phyloP scores from a whole-genome alignment of 768 basidiomycete species.

The Lentinula sp. region DNA sequence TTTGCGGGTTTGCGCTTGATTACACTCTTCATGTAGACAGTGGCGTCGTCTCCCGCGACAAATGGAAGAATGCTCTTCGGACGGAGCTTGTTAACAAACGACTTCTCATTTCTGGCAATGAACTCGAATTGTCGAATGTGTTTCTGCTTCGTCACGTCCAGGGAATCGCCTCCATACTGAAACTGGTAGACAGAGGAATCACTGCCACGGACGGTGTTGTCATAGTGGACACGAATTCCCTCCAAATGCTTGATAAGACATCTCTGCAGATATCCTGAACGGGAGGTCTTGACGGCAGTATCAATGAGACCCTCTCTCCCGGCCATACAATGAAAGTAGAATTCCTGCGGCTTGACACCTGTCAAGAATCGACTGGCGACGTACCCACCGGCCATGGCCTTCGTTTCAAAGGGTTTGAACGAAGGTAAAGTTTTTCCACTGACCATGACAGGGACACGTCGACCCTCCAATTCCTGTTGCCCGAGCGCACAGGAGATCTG shows the following conservation, averaged over 20 bases:
- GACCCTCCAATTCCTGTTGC: slow-evolving; percentile 96
- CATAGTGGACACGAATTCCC: slow-evolving; percentile 94
- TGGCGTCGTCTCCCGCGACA: slow-evolving; percentile 59
- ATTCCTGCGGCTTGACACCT: slow-evolving; percentile 96
- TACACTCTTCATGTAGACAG: slow-evolving; percentile 82
- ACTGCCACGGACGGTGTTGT: slow-evolving; percentile 94
- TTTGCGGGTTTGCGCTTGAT: slow-evolving; percentile 55
- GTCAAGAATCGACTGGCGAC: slow-evolving; percentile 98
- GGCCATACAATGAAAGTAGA: slow-evolving; percentile 99
- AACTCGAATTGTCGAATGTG: slow-evolving; percentile 94
- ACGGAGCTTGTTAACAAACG: slow-evolving; percentile 67
- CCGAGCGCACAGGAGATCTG: slow-evolving; percentile 98
- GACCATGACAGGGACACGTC: slow-evolving; percentile 98
- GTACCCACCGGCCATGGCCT: slow-evolving; percentile 95
- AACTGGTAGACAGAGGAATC: slow-evolving; percentile 95
- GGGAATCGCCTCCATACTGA: slow-evolving; percentile 91
- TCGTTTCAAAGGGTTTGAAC: slow-evolving; percentile 97
- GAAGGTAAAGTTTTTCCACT: slow-evolving; percentile 97
- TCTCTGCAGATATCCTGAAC: slow-evolving; percentile 96
- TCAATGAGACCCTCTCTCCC: slow-evolving; percentile 98
- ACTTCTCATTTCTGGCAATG: slow-evolving; percentile 77
- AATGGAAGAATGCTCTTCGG: slow-evolving; percentile 54
- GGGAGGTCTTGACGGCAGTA: slow-evolving; percentile 97
- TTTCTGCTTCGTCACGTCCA: slow-evolving; percentile 97
- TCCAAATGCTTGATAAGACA: slow-evolving; percentile 99